These are phyloP conservation scores for Alternaria infectoria DNA, from an alignment of 2,329 filamentous ascomycete species.

Conservation along the genomic window DNA sequence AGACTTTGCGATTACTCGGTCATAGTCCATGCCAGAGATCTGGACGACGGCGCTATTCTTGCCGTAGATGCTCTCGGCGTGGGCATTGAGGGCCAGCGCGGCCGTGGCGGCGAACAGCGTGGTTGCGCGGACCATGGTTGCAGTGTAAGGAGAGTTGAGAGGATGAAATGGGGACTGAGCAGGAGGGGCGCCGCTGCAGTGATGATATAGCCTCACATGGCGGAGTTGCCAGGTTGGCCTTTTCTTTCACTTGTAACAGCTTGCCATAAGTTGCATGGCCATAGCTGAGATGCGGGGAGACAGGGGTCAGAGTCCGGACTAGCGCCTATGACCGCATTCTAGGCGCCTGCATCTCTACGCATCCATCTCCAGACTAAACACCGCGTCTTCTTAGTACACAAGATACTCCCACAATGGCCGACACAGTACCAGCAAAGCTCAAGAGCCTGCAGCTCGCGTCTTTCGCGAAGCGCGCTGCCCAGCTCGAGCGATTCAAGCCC, in stretches of 20 bases:
- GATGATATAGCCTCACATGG: slow-evolving; percentile 20
- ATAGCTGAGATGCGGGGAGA: slow-evolving; percentile 17
- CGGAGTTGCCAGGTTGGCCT: slow-evolving; percentile 21
- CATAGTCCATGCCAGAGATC: slow-evolving; percentile 78
- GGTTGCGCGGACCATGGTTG: slow-evolving; percentile 45
- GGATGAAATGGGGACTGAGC: slow-evolving; percentile 9
- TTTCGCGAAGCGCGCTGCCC: slow-evolving; percentile 81
- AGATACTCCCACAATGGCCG: slow-evolving; percentile 65
- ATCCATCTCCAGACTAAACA: neutral
- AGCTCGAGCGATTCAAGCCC: slow-evolving; percentile 83
- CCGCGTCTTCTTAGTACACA: neutral
- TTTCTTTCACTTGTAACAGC: slow-evolving; percentile 11
- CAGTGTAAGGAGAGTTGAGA: slow-evolving; percentile 1
- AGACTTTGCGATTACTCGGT: slow-evolving; percentile 81
- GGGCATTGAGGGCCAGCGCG: slow-evolving; percentile 70
- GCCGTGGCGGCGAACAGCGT: slow-evolving; percentile 60
- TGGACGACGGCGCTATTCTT: slow-evolving; percentile 89
- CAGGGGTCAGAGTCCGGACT: slow-evolving; percentile 4
- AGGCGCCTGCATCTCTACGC: neutral
- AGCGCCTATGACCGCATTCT: slow-evolving; percentile 15
- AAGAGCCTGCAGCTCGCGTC: slow-evolving; percentile 82
- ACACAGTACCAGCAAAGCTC: slow-evolving; percentile 72
- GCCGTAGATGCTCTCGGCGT: slow-evolving; percentile 77
- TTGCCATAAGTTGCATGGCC: slow-evolving; percentile 8
- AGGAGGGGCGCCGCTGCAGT: slow-evolving; percentile 8